Conservation (phyloP, 345 rosid genomes). For the Physaria fendleri region DNA sequence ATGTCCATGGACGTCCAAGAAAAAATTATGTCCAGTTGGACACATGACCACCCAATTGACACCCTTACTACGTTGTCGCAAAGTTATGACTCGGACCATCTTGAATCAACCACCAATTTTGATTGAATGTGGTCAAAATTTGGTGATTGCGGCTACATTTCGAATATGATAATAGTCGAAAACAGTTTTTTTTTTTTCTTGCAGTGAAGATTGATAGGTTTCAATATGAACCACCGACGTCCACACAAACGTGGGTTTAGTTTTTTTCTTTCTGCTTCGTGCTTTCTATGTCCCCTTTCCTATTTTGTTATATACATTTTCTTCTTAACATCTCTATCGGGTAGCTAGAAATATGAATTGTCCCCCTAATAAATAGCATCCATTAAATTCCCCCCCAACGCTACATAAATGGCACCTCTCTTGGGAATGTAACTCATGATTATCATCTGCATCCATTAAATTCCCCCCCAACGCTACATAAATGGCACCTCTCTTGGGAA, state of each 20-base stretch:
- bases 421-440: slow-evolving; percentile 30
- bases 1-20: too few species aligned
- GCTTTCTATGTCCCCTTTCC: background rate
- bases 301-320: slow-evolving; percentile 3
- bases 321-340: slow-evolving; percentile 1
- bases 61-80: too few species aligned
- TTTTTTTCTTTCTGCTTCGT: background rate
- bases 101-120: too few species aligned
- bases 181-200: too few species aligned
- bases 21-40: too few species aligned
- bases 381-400: slow-evolving; percentile 32
- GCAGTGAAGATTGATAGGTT: too few species aligned
- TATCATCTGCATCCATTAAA: slow-evolving; percentile 19
- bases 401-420: slow-evolving; percentile 16
- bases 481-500: slow-evolving; percentile 22
- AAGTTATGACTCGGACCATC: too few species aligned
- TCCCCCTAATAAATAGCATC: slow-evolving; percentile 17
- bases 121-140: too few species aligned
- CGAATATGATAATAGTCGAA: too few species aligned
- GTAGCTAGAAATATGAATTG: slow-evolving; percentile 14
- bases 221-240: slow-evolving; percentile 31
- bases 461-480: slow-evolving; percentile 30
- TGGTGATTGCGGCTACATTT: too few species aligned
- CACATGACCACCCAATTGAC: too few species aligned
- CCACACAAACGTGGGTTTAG: slow-evolving; percentile 3